These are phyloP conservation scores for Gymnopus androsaceus DNA, from an alignment of 1,284 basidiomycete genomes.

Conservation along the genomic window DNA sequence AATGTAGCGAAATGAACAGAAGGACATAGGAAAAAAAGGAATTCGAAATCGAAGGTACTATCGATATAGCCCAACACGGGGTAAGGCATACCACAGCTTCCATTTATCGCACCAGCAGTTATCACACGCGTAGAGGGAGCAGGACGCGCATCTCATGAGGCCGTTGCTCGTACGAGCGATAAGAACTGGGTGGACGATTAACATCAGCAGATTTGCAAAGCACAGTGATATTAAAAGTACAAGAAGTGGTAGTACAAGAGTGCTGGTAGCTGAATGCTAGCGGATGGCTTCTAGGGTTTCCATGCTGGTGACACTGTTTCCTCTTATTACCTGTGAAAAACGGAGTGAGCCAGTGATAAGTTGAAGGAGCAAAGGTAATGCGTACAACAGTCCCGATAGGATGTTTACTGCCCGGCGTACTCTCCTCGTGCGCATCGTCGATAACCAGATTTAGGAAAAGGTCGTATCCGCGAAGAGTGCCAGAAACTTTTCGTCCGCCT, in stretches of 20 bases:
- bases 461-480: conserved; percentile 95
- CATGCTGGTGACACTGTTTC: conserved; percentile 93
- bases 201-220: neutral
- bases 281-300: conserved; percentile 76
- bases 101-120: too few relatives aligned
- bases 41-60: too few relatives aligned
- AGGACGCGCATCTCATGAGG: too few relatives aligned
- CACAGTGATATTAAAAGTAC: neutral
- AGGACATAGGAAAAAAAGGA: too few relatives aligned
- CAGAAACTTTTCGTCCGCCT: conserved; percentile 94
- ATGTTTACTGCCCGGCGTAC: conserved; percentile 85
- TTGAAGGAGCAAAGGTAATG: conserved; percentile 23
- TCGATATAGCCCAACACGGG: too few relatives aligned
- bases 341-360: conserved; percentile 11
- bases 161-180: too few relatives aligned
- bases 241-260: neutral
- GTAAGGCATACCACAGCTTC: too few relatives aligned
- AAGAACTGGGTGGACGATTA: too few relatives aligned
- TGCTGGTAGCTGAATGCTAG: conserved; percentile 25
- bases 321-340: conserved; percentile 79
- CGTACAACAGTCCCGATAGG: conserved; percentile 89
- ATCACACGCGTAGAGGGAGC: too few relatives aligned
- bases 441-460: conserved; percentile 98
- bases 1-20: too few relatives aligned
- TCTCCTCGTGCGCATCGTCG: conserved; percentile 94